Conservation (phyloP, 257 asterid species). For the Schizonepeta tenuifolia region DNA sequence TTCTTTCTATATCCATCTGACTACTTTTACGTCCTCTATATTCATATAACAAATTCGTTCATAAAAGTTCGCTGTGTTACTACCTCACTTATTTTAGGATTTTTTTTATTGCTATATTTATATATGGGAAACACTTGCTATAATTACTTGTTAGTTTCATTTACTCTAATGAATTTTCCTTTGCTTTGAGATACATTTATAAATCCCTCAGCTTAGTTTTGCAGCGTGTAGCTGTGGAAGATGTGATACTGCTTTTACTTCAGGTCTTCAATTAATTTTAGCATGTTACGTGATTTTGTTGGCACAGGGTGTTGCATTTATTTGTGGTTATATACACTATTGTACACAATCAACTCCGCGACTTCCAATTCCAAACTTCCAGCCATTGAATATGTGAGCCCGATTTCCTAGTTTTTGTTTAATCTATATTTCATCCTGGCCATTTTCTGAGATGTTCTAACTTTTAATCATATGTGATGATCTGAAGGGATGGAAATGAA, state of each 20-base stretch:
- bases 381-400: conserved; percentile 94
- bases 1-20: background rate
- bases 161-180: background rate
- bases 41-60: background rate
- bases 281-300: conserved; percentile 9
- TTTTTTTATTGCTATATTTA: background rate
- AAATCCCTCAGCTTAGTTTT: background rate
- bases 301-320: conserved; percentile 76
- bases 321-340: conserved; percentile 78
- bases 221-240: background rate
- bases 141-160: background rate
- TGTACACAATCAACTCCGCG: conserved; percentile 62
- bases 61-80: background rate
- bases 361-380: conserved; percentile 75
- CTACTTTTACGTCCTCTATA: background rate
- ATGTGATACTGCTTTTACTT: background rate
- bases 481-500: conserved; percentile 93
- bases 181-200: background rate
- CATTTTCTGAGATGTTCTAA: background rate
- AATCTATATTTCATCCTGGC: background rate
- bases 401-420: background rate
- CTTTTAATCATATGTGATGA: background rate
- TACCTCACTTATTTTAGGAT: background rate
- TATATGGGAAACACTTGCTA: background rate
- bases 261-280: conserved; percentile 2